A percentile compares a stretch with the other conserved stretches of the same genome.
phyloP scores from a whole-genome alignment of 352 stramenopile species.

The Globisporangium polare region DNA sequence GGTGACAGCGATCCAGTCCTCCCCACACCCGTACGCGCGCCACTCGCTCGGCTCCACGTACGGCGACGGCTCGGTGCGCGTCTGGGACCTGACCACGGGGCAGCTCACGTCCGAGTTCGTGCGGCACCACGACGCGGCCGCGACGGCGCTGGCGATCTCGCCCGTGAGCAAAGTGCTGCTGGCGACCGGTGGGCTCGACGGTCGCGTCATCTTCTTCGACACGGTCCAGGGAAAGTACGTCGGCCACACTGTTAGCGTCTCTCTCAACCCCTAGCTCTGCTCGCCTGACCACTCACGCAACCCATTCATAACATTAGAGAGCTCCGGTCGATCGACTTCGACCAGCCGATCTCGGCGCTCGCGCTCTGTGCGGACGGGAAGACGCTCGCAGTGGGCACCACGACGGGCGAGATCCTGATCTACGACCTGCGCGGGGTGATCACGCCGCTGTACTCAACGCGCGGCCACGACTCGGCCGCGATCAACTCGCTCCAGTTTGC shows the following conservation, averaged over 20 bases:
- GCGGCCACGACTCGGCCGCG: conserved; percentile 31
- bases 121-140: conserved; percentile 48
- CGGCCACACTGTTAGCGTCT: no score
- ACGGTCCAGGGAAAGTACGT: conserved; percentile 54
- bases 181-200: conserved; percentile 49
- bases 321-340: conserved; percentile 50
- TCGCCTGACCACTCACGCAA: conserved; percentile 1
- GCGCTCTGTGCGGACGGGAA: conserved; percentile 64
- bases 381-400: conserved; percentile 53
- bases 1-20: conserved; percentile 51
- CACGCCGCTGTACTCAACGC: conserved; percentile 46
- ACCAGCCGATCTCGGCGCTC: conserved; percentile 51
- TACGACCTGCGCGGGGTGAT: conserved; percentile 67
- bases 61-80: conserved; percentile 52
- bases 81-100: conserved; percentile 60
- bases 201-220: conserved; percentile 74
- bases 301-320: conserved; percentile 25
- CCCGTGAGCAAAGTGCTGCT: conserved; percentile 72
- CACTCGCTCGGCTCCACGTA: conserved; percentile 57
- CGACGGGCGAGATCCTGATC: conserved; percentile 46
- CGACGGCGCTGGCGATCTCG: conserved; percentile 55
- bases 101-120: conserved; percentile 57
- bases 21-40: conserved; percentile 56
- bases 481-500: conserved; percentile 65
- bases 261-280: background rate